phyloP scores from a whole-genome alignment of 257 asterid species.

The Solanum medicagineum region DNA sequence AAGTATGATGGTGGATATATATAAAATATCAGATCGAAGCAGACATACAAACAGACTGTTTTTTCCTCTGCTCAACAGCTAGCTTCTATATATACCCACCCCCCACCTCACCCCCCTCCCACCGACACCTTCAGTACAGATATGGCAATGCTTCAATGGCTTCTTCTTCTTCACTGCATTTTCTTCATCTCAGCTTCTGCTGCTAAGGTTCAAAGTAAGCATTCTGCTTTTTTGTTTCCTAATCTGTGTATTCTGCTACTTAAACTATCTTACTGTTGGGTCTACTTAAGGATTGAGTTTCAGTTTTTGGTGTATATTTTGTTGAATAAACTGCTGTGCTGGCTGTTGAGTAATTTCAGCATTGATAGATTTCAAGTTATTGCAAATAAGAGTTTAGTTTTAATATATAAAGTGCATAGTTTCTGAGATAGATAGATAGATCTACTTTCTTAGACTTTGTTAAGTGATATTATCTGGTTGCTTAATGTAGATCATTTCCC shows the following conservation, averaged over 20 bases:
- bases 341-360: not conserved
- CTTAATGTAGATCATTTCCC: not conserved
- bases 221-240: not conserved
- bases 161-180: slow-evolving; percentile 4
- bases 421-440: not conserved
- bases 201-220: slow-evolving; percentile 26
- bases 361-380: not conserved
- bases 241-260: not conserved
- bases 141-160: not conserved
- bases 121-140: not conserved
- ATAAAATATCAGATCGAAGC: slow-evolving; percentile 17
- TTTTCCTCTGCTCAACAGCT: not conserved
- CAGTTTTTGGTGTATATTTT: not conserved
- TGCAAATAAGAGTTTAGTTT: not conserved
- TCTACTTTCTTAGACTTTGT: not conserved
- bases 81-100: not conserved
- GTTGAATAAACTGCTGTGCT: not conserved
- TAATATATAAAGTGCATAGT: not conserved
- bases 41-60: slow-evolving; percentile 1
- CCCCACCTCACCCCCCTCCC: not conserved
- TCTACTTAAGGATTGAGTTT: not conserved
- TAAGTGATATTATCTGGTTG: not conserved
- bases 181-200: slow-evolving; percentile 9
- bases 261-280: not conserved
- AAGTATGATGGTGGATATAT: not conserved